Conservation (phyloP, 306 rosid species). For the Hippophae rhamnoides region DNA sequence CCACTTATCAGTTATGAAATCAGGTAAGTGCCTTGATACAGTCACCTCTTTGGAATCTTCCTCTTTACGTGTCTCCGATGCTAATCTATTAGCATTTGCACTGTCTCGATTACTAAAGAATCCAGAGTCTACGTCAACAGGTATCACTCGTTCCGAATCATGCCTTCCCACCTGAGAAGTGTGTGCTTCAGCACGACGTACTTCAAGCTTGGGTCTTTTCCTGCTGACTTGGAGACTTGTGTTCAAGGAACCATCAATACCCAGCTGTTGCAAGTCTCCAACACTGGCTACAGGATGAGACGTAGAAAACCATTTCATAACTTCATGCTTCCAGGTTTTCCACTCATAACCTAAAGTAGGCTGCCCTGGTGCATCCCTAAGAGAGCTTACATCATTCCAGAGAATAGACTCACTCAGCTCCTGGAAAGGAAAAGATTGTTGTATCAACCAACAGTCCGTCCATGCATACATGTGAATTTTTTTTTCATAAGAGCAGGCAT, state of each 20-base stretch:
- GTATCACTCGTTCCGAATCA: conserved; percentile 44
- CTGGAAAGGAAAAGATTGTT: conserved; percentile 36
- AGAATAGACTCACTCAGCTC: conserved; percentile 71
- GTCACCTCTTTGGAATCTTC: conserved; percentile 39
- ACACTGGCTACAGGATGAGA: conserved; percentile 39
- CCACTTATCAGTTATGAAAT: conserved; percentile 50
- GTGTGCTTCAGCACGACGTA: conserved; percentile 93
- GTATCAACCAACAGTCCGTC: conserved; percentile 20
- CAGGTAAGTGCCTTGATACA: conserved; percentile 26
- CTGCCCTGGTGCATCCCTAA: conserved; percentile 43
- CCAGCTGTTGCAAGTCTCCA: conserved; percentile 42
- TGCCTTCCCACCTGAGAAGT: conserved; percentile 47
- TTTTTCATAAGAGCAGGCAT: conserved; percentile 1
- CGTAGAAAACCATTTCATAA: conserved; percentile 70
- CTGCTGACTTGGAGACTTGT: conserved; percentile 59
- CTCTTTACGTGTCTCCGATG: conserved; percentile 39
- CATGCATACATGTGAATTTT: conserved; percentile 1
- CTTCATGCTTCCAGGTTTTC: conserved; percentile 97
- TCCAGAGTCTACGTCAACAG: conserved; percentile 54
- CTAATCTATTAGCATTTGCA: conserved; percentile 30
- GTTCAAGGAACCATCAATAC: conserved; percentile 37
- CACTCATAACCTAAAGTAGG: conserved; percentile 75
- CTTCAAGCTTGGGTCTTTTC: conserved; percentile 94
- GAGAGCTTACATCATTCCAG: conserved; percentile 76
- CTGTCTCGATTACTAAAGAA: conserved; percentile 48